Evolutionary conservation across 805 yeast genomes (phyloP).

Genomic region (Cyberlindnera americana): DNA sequence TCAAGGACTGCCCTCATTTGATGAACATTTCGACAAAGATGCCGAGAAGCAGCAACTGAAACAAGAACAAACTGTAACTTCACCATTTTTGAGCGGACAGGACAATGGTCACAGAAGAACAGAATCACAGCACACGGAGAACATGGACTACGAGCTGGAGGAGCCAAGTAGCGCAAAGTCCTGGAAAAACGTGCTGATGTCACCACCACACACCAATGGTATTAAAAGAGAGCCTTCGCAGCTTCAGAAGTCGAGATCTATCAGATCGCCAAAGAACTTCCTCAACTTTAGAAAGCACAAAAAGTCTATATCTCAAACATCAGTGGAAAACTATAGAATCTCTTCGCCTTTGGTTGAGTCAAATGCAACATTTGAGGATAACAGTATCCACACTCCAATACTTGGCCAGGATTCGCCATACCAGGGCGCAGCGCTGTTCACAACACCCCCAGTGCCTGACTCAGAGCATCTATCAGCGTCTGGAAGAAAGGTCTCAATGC

Average conservation of each 20-base stretch:
- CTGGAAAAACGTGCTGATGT: constrained; percentile 10
- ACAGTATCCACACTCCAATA: constrained; percentile 17
- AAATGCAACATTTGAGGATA: constrained; percentile 7
- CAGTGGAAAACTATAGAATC: constrained; percentile 23
- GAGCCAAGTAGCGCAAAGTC: constrained; percentile 11
- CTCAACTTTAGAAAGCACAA: constrained; percentile 25
- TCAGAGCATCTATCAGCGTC: constrained; percentile 2
- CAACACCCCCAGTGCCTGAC: constrained; percentile 28
- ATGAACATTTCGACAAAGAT: constrained; percentile 16
- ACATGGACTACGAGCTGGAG: constrained; percentile 4
- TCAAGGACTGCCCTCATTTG: constrained; percentile 18
- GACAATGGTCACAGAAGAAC: constrained; percentile 6
- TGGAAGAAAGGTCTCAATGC: constrained; percentile 12
- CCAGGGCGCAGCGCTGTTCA: constrained; percentile 26
- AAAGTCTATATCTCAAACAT: constrained; percentile 25
- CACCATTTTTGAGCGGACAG: no score
- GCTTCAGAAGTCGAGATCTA: constrained; percentile 18
- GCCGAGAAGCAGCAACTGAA: neutral
- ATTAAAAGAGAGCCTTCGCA: constrained; percentile 5
- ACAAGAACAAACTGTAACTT: neutral
- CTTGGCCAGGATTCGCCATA: constrained; percentile 15
- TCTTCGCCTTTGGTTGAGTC: constrained; percentile 23
- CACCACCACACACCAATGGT: constrained; percentile 7
- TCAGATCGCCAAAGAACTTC: constrained; percentile 28
- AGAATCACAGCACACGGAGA: neutral